phyloP scores from a whole-genome alignment of 176 grass and related monocot species.

The Oryza longistaminata region DNA sequence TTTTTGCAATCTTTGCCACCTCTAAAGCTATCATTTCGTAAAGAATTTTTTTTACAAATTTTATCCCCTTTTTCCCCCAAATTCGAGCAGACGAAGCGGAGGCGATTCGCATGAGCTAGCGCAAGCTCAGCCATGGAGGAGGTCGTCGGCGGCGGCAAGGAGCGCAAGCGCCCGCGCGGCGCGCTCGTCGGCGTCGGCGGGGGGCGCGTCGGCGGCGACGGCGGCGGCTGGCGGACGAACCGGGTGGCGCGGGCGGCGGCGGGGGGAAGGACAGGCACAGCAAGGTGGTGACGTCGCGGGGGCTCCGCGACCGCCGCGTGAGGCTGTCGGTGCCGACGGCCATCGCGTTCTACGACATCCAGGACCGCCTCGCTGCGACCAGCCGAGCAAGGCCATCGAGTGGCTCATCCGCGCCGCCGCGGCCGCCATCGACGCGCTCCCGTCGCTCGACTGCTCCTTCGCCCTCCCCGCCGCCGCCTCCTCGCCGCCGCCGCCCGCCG shows the following conservation, averaged over 20 bases:
- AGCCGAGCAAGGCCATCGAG: slow-evolving; percentile 87
- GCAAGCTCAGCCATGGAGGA: slow-evolving; percentile 23
- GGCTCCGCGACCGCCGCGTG: slow-evolving; percentile 74
- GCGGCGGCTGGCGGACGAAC: slow-evolving; percentile 45
- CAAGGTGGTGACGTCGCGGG: slow-evolving; percentile 80
- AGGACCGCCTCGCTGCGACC: slow-evolving; percentile 83
- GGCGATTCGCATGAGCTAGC: slow-evolving; percentile 25
- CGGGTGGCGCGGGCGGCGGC: slow-evolving; percentile 56
- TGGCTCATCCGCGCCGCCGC: slow-evolving; percentile 77
- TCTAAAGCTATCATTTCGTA: not conserved
- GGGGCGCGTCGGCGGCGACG: not conserved
- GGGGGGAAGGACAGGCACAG: slow-evolving; percentile 87
- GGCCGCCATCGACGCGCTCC: slow-evolving; percentile 65
- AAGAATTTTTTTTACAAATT: not conserved
- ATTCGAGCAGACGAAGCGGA: slow-evolving; percentile 23
- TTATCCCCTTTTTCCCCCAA: not conserved
- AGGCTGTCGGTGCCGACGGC: slow-evolving; percentile 56
- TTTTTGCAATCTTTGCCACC: not conserved
- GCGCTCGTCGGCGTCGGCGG: not conserved
- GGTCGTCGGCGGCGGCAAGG: slow-evolving; percentile 21
- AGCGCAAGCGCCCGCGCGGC: slow-evolving; percentile 43
- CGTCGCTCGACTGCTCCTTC: slow-evolving; percentile 55
- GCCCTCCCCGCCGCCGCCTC: not conserved
- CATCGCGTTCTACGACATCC: slow-evolving; percentile 92
- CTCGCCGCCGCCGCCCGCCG: not conserved